Evolutionary conservation across 1,284 basidiomycete species (phyloP), one percentile per base, ranked within the genome.

Genomic region (Apiotrichum siamense): DNA sequence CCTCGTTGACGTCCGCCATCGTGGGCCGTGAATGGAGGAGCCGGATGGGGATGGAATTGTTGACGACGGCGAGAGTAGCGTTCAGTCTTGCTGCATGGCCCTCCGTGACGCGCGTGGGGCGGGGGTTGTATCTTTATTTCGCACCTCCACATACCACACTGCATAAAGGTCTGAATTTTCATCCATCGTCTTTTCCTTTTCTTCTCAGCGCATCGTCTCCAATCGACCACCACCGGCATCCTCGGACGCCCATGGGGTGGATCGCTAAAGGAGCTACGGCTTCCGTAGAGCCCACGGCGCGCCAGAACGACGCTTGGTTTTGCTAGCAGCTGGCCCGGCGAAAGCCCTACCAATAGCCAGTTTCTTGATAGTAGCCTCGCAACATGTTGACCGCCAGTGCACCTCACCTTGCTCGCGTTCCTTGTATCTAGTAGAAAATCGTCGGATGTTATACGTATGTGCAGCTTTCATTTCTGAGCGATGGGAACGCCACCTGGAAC

Each of bases 361-460:
- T 55, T 46, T 46, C 54, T 52, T 55, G 54, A 55, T 55, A 55
- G 54, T 55, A 55, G 54, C 54, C 50, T 52, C 42, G 54, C 46
- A 32, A 55, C 54, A 55, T 52, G 27, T 29, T 29, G n/a, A n/a
- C n/a, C n/a, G n/a, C n/a, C n/a, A n/a, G n/a, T n/a, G n/a, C n/a
- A n/a, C n/a, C n/a, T n/a, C 37, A 38, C 20, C 37, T 21, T 38
- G 6, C 21, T 36, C 35, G n/a, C n/a, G n/a, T n/a, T n/a, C n/a
- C n/a, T n/a, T n/a, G n/a, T n/a, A n/a, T n/a, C n/a, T n/a, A n/a
- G n/a, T n/a, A n/a, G n/a, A n/a, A n/a, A n/a, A n/a, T n/a, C n/a
- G n/a, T n/a, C n/a, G n/a, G n/a, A n/a, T n/a, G n/a, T n/a, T n/a
- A n/a, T n/a, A n/a, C n/a, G n/a, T n/a, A n/a, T n/a, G n/a, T n/a